Evolutionary conservation across 2,329 filamentous ascomycete genomes (phyloP).

Genomic region (Alternaria atra): DNA sequence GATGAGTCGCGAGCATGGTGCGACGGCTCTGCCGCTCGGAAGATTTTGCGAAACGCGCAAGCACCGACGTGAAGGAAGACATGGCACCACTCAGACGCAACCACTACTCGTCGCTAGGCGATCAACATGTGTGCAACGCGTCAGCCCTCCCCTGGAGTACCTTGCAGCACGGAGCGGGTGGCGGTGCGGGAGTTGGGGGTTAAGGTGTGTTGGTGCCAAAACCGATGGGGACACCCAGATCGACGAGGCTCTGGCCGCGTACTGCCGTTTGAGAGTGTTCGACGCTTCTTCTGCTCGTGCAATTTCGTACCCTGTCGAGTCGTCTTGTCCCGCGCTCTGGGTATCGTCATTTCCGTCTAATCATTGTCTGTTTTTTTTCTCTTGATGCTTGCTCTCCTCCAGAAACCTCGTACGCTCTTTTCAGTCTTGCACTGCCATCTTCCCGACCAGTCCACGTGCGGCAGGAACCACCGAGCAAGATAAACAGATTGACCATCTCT

Average conservation of each 20-base stretch:
- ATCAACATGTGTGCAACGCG: conserved; percentile 17
- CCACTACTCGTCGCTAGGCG: conserved; percentile 8
- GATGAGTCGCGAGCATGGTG: conserved; percentile 22
- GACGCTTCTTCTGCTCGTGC: conserved; percentile 13
- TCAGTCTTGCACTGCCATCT: neutral
- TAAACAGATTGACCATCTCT: conserved; percentile 5
- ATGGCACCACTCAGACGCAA: conserved; percentile 4
- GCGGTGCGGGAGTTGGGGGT: conserved; percentile 10
- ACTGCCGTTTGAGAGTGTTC: conserved; percentile 15
- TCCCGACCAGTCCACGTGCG: conserved; percentile 2
- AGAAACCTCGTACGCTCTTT: conserved; percentile 13
- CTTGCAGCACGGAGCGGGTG: conserved; percentile 12
- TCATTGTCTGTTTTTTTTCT: conserved; percentile 1
- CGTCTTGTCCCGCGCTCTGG: conserved; percentile 6
- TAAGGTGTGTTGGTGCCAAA: conserved; percentile 12
- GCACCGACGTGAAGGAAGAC: neutral
- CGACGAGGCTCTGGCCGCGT: conserved; percentile 14
- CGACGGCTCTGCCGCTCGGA: conserved; percentile 19
- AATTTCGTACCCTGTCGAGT: conserved; percentile 20
- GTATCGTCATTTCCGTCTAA: conserved; percentile 11
- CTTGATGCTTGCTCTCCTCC: conserved; percentile 1
- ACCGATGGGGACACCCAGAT: conserved; percentile 15
- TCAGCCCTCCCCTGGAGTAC: conserved; percentile 10
- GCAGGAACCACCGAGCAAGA: conserved; percentile 11
- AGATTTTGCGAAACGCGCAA: conserved; percentile 23